These are phyloP conservation scores for Exophiala sp. DNA, from an alignment of 2,329 filamentous ascomycete genomes.

Conservation along the genomic window DNA sequence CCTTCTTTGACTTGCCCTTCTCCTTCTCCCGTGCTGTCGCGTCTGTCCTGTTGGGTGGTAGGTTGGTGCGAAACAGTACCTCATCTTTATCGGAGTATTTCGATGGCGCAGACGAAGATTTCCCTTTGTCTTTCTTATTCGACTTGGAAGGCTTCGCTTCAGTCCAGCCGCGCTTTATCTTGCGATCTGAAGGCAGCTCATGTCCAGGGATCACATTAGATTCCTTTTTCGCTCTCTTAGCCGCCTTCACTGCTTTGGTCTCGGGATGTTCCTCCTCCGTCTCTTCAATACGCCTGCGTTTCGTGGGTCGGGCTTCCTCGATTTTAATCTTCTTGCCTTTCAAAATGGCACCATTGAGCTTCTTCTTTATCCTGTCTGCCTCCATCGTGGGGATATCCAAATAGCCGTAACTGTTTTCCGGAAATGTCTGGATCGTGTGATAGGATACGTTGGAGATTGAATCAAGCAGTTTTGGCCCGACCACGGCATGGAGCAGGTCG, in stretches of 20 bases:
- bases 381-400: constrained; percentile 76
- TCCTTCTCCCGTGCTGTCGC: constrained; percentile 16
- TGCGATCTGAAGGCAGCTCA: constrained; percentile 68
- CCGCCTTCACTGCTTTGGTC: constrained; percentile 34
- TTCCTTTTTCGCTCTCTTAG: constrained; percentile 40
- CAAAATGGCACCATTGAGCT: constrained; percentile 79
- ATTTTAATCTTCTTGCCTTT: constrained; percentile 82
- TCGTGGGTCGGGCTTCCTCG: constrained; percentile 70
- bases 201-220: constrained; percentile 57
- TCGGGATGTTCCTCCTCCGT: constrained; percentile 32
- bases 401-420: constrained; percentile 86
- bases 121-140: constrained; percentile 44
- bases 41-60: constrained; percentile 57
- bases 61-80: constrained; percentile 76
- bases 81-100: constrained; percentile 79
- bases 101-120: constrained; percentile 59
- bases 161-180: constrained; percentile 87
- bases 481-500: constrained; percentile 64
- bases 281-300: constrained; percentile 44
- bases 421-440: constrained; percentile 80
- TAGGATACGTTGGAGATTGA: constrained; percentile 79
- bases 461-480: constrained; percentile 65
- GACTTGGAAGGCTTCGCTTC: constrained; percentile 55
- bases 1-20: constrained; percentile 59
- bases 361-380: constrained; percentile 87